These are phyloP conservation scores for Tirmania nivea DNA, from an alignment of 495 filamentous ascomycete genomes.

Conservation along the genomic window DNA sequence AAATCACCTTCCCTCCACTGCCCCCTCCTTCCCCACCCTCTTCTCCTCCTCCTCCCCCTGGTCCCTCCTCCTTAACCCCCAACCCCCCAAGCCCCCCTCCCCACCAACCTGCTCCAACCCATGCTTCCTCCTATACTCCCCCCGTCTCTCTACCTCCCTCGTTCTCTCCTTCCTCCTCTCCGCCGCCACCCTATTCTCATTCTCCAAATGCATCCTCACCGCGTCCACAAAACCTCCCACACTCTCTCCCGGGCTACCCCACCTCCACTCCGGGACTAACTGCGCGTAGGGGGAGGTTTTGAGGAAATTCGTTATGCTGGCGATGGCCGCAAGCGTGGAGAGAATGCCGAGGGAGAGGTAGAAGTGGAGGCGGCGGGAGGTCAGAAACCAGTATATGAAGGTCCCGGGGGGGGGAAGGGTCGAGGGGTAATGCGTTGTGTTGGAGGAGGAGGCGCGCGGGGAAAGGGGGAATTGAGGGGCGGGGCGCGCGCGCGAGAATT, in stretches of 20 bases:
- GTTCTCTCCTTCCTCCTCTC: conserved; percentile 11
- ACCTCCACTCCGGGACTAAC: conserved; percentile 3
- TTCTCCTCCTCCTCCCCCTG: background rate
- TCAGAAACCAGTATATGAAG: conserved; percentile 10
- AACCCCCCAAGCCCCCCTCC: conserved; percentile 11
- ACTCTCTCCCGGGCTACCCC: conserved; percentile 5
- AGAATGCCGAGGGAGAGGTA: conserved; percentile 17
- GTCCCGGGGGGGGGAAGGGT: conserved; percentile 17
- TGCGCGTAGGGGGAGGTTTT: conserved; percentile 6
- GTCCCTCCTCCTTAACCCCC: conserved; percentile 4
- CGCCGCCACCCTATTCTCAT: conserved; percentile 6
- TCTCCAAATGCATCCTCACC: conserved; percentile 16
- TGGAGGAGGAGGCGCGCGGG: conserved; percentile 3
- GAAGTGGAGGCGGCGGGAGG: conserved; percentile 17
- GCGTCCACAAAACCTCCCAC: conserved; percentile 1
- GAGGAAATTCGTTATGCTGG: conserved; percentile 11
- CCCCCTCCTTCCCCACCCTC: background rate
- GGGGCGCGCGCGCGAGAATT: background rate
- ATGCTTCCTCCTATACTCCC: conserved; percentile 13
- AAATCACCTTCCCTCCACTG: background rate
- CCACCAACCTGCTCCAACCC: conserved; percentile 7
- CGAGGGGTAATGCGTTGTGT: conserved; percentile 11
- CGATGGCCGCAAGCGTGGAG: conserved; percentile 4
- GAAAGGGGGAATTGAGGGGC: conserved; percentile 9
- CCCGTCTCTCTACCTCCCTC: conserved; percentile 15